Conservation (phyloP, 176 grass and related monocot genomes). For the Zea luxurians region DNA sequence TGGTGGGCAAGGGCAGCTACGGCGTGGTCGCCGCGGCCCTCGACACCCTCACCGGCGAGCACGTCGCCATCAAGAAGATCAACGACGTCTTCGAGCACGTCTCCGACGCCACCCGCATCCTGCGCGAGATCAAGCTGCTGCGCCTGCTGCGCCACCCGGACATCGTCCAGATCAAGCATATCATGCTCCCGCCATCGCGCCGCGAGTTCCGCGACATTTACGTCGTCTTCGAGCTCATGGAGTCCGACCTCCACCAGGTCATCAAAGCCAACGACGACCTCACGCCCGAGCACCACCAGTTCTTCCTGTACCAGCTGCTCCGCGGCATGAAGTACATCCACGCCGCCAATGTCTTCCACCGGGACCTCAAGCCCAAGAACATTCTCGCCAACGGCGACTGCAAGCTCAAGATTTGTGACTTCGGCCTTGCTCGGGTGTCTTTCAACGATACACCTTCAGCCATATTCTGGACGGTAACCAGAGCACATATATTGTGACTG, state of each 20-base stretch:
- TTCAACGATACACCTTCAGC: constrained; percentile 74
- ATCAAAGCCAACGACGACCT: constrained; percentile 81
- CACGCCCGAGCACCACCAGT: constrained; percentile 66
- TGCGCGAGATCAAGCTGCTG: constrained; percentile 81
- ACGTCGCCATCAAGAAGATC: constrained; percentile 78
- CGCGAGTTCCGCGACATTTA: constrained; percentile 77
- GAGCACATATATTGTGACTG: not conserved
- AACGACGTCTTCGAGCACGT: constrained; percentile 83
- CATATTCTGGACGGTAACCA: constrained; percentile 81
- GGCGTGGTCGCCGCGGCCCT: constrained; percentile 68
- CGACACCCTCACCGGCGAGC: constrained; percentile 61
- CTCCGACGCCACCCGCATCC: constrained; percentile 78
- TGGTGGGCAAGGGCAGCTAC: constrained; percentile 84
- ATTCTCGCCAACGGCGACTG: constrained; percentile 80
- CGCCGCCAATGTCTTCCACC: constrained; percentile 73
- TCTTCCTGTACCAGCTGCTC: constrained; percentile 83
- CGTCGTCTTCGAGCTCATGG: constrained; percentile 83
- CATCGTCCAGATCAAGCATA: constrained; percentile 81
- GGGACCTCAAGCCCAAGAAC: constrained; percentile 85
- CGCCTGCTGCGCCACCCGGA: constrained; percentile 72
- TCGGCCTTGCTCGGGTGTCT: constrained; percentile 78
- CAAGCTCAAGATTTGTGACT: constrained; percentile 85
- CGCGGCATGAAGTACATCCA: constrained; percentile 78
- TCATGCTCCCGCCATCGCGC: constrained; percentile 75
- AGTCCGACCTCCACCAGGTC: constrained; percentile 82